These are phyloP conservation scores for Aspergillaceae sp. DNA, from an alignment of 2,329 filamentous ascomycete genomes.

Conservation along the genomic window DNA sequence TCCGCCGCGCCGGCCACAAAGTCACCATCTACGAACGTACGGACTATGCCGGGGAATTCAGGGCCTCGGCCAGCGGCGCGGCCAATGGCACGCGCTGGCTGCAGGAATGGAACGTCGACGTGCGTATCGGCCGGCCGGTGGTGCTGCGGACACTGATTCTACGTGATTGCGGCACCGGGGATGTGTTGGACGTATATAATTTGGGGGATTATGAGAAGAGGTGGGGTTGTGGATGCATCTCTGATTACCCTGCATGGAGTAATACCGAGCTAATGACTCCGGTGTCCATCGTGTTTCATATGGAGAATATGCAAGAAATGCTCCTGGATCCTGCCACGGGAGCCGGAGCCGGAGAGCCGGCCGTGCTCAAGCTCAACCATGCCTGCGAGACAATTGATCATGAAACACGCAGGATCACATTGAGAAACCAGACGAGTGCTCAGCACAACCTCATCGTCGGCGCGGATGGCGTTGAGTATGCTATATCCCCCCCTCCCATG, in stretches of 20 bases:
- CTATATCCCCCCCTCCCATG: background rate
- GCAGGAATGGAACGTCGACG: conserved; percentile 16
- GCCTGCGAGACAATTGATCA: conserved; percentile 11
- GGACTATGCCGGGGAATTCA: conserved; percentile 16
- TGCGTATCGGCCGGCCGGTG: conserved; percentile 14
- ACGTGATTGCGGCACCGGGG: conserved; percentile 21
- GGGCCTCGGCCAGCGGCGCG: conserved; percentile 15
- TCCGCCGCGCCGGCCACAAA: conserved; percentile 13
- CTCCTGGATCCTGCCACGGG: conserved; percentile 17
- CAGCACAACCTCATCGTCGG: conserved; percentile 16
- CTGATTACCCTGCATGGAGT: background rate
- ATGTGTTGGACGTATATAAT: conserved; percentile 16
- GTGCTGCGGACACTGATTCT: conserved; percentile 23
- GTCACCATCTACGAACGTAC: conserved; percentile 17
- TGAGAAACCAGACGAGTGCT: conserved; percentile 12
- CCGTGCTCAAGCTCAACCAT: conserved; percentile 14
- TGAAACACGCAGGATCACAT: conserved; percentile 12
- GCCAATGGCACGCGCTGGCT: conserved; percentile 15
- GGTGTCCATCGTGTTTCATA: conserved; percentile 22
- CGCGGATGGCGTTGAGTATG: conserved; percentile 18
- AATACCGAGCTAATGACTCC: background rate
- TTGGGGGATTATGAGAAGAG: conserved; percentile 20
- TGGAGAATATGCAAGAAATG: conserved; percentile 19
- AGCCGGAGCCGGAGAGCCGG: conserved; percentile 11
- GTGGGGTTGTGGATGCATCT: conserved; percentile 11